Conservation (phyloP, 2,329 filamentous ascomycete species). For the Botrytis hyacinthi region DNA sequence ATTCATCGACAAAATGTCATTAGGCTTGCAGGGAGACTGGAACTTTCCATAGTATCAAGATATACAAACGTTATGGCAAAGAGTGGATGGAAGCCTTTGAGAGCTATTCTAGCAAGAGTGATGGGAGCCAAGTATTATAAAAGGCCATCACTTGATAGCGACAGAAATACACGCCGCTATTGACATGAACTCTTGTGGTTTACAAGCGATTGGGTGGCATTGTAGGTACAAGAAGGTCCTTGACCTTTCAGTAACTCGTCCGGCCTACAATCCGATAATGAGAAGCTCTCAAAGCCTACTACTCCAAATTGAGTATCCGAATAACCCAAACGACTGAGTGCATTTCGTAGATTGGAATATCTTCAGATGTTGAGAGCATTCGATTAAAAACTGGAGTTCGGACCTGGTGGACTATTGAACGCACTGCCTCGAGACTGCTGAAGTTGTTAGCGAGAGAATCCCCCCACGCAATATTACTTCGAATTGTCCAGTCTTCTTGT, state of each 20-base stretch:
- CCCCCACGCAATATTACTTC: background rate
- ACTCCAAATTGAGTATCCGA: background rate
- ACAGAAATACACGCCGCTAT: background rate
- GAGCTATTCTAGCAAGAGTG: background rate
- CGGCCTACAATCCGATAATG: background rate
- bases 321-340: background rate
- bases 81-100: background rate
- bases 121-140: too few species aligned
- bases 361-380: background rate
- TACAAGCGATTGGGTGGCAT: background rate
- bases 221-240: background rate
- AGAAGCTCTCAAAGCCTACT: background rate
- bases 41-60: background rate
- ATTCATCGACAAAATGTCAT: too few species aligned
- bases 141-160: background rate
- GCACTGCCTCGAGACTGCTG: background rate
- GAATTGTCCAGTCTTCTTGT: background rate
- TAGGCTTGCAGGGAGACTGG: background rate
- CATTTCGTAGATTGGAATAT: background rate
- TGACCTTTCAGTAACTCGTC: background rate
- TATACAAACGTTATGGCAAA: background rate
- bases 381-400: background rate
- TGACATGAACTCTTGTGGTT: background rate
- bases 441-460: background rate
- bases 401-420: background rate